Evolutionary conservation across 2,329 filamentous ascomycete species (phyloP), one percentile per base, ranked within the genome.

Genomic region (Botrytis deweyae): DNA sequence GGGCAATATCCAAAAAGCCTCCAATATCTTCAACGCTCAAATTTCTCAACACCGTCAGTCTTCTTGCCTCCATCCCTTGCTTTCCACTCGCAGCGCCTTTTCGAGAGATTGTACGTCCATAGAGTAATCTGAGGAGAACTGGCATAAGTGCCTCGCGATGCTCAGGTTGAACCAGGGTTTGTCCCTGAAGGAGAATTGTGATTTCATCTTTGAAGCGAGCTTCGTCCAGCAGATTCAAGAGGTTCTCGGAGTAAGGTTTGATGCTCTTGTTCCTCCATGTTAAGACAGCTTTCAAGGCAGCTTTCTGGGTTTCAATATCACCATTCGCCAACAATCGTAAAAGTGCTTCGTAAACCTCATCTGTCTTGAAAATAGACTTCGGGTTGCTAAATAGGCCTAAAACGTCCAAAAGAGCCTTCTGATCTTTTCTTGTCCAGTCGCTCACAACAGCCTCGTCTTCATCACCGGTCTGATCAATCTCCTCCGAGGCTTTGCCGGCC

Each of bases 161-260:
- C 69, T 92, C 89, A 10, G 90, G 85, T 77, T 91, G 90, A 76
- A 98, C 92, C 72, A 91, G 83, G 73, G 90, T 90, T 29, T 93
- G 91, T 25, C 92, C 88, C 79, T 94, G 92, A 71, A 99, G 88
- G 76, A 99, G 92, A 7, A 96, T 90, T 0, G 94, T 92, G n/a
- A 99, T 87, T 81, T 98, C 95, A 79, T 98, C 96, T 80, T 94
- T 93, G 83, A 98, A 97, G 67, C 93, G 89, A 38, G 93, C 91
- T 76, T 98, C 96, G 77, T 99, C 96, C 14, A 98, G 88, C 2
- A 99, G 86, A 78, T 94, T 95, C 75, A 94, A 88, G 38, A 99
- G 83, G 78, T 95, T 93, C 78, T 98, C 94, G 78, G 94, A 90
- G 80, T 98, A 97, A 0, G 90, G 87, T 74, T 87, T 88, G 68